These are phyloP conservation scores for Xylaria telfairii DNA, from an alignment of 495 filamentous ascomycete species.

Conservation along the genomic window DNA sequence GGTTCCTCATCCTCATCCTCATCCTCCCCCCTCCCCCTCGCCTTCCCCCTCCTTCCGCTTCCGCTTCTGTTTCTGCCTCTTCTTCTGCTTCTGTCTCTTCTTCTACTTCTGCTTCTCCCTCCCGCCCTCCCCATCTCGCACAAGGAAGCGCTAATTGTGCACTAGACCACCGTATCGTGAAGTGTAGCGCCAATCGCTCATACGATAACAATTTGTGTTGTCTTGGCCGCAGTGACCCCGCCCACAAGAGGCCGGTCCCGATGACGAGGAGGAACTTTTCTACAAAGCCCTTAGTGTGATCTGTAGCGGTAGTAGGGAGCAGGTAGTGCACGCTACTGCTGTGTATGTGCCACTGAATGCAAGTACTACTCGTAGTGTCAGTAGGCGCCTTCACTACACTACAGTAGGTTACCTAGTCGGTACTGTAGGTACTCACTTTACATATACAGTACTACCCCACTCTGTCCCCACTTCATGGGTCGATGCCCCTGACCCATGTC, in stretches of 20 bases:
- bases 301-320: background rate
- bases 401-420: too few species aligned
- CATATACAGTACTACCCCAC: background rate
- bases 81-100: background rate
- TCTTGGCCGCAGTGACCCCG: background rate
- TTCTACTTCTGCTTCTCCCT: background rate
- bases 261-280: constrained; percentile 8
- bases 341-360: background rate
- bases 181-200: background rate
- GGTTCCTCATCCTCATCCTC: too few species aligned
- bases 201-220: background rate
- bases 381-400: too few species aligned
- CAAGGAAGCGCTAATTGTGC: too few species aligned
- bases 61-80: background rate
- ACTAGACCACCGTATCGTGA: background rate
- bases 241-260: background rate
- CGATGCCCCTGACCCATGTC: background rate
- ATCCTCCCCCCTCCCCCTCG: background rate
- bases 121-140: background rate
- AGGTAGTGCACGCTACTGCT: background rate
- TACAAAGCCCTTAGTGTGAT: background rate
- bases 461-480: background rate
- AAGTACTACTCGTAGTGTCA: too few species aligned
- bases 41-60: too few species aligned
- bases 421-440: too few species aligned